A percentile compares a stretch with the other conserved stretches of the same genome.
These are phyloP conservation scores for Malbranchea cinnamomea DNA, from an alignment of 2,329 filamentous ascomycete genomes.

Conservation along the genomic window DNA sequence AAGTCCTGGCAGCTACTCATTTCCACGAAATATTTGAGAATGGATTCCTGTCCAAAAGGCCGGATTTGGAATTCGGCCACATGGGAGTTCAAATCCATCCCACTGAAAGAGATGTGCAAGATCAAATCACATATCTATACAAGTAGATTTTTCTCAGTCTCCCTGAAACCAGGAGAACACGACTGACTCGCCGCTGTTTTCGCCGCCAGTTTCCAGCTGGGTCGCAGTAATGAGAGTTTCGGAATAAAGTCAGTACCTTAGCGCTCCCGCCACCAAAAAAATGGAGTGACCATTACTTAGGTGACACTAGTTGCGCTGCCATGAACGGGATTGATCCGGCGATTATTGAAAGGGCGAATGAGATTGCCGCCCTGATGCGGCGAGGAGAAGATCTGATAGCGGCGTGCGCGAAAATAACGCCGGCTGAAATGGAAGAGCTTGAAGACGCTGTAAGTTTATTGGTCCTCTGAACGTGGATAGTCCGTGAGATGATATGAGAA, in stretches of 20 bases:
- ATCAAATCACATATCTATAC: conserved; percentile 53
- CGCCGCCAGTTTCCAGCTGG: conserved; percentile 34
- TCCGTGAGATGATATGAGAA: not conserved
- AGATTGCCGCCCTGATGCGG: conserved; percentile 52
- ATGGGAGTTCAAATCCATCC: conserved; percentile 40
- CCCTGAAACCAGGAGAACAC: not conserved
- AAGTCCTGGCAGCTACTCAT: conserved; percentile 48
- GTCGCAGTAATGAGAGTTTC: conserved; percentile 66
- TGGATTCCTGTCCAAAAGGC: conserved; percentile 33
- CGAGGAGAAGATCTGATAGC: conserved; percentile 62
- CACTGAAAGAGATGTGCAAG: conserved; percentile 28
- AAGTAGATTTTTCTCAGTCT: conserved; percentile 29
- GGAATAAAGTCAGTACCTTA: conserved; percentile 45
- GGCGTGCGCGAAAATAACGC: conserved; percentile 53
- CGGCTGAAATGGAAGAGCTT: conserved; percentile 50
- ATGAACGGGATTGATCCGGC: conserved; percentile 65
- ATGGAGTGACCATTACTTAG: conserved; percentile 1
- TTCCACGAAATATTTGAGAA: conserved; percentile 45
- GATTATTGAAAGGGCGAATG: conserved; percentile 61
- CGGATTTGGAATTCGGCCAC: conserved; percentile 38
- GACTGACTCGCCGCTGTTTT: conserved; percentile 7
- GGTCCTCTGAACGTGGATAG: not conserved
- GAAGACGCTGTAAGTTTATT: conserved; percentile 41
- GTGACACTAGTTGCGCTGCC: conserved; percentile 60
- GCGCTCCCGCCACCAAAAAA: conserved; percentile 4